Base-by-base conservation (phyloP, 192 early-diverging fungal genomes). In the Entrophospora sp. region DNA sequence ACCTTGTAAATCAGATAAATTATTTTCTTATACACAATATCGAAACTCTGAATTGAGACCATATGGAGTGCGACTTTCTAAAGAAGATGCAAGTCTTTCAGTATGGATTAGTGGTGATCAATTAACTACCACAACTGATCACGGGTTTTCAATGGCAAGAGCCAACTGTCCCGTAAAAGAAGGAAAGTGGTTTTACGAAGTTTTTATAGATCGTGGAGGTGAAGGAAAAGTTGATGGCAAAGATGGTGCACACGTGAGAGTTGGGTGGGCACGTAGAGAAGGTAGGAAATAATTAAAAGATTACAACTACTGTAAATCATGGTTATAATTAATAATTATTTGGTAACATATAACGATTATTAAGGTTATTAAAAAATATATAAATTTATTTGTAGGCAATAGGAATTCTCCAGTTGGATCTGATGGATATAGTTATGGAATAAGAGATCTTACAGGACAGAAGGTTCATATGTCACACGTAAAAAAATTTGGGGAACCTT, bases 111-210 rank as follows among this genome's bases (percentile, higher is more conserved):
- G 78, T 31, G 75, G 76, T 16, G 81, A 86, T 36, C 77, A 83
- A 22, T 65, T 71, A 61, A 82, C 81, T 0, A 75, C 79, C 9
- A 85, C 86, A n/a, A 85, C 82, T 0, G 81, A 83, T 42, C 76
- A 74, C 61, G 86, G 86, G 0, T 87, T 85, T 67, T 79, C 85
- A 5, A 87, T 79, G 70, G 81, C 77, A 27, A 75, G 86, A 5
- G 79, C 85, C 5, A 86, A 80, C 64, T 76, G 78, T 38, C 76
- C 81, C 32, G 81, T 87, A 2, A 70, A 75, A 16, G 80, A 85
- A 31, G 86, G 86, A 3, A 69, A 73, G 24, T 87, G 83, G 83
- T 87, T 71, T 61, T 83, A 80, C 63, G 86, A 87, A 67, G 81
- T 79, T 8, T 77, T 71, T 8, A 69, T 87, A 7, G 69, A 75